Base-by-base conservation (phyloP, 1,139 yeast genomes). In the Candida dubliniensis region DNA sequence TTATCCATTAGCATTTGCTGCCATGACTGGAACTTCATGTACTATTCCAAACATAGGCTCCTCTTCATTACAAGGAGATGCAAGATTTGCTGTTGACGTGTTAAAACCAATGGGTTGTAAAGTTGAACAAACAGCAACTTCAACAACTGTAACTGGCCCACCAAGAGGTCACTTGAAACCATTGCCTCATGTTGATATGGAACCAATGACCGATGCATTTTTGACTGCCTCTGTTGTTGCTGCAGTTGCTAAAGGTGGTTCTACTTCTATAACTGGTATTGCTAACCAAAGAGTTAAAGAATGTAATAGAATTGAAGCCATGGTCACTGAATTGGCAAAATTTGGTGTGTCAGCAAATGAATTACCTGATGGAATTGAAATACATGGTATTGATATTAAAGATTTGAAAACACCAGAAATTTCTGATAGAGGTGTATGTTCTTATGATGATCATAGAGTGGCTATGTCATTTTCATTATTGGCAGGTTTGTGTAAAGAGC, bases 141-240 rank as follows among this genome's bases (percentile, higher is more conserved):
- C 95, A 2, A 93, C 99, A 0, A 89, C 97, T 0, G 98, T 95
- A 3, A 81, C 85, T 37, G 99, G 98, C 35, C 96, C 97, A 8
- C 74, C 85, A 27, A 66, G 69, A 34, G 95, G 95, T 11, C 55
- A 67, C 3, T 74, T 93, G 53, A 78, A 74, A 56, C 89, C 96
- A 10, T 71, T 93, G 51, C 71, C 81, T 11, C 79, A 75, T 51
- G 85, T 93, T 47, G 97, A 95, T 63, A 95, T 93, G 99, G 99
- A 93, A 66, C 99, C 99, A 45, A 93, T 93, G 99, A 93, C 99
- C 0, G 99, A 93, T 67, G 99, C 99, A 0, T 93, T 93, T 63
- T 76, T 93, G 60, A 93, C 99, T 15, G 99, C 99, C 1, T 81
- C 96, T 40, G 97, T 95, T 14, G 95, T 90, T 25, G 99, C 99